Conservation (phyloP, 352 stramenopile genomes). For the Pythium pectinolyticum region DNA sequence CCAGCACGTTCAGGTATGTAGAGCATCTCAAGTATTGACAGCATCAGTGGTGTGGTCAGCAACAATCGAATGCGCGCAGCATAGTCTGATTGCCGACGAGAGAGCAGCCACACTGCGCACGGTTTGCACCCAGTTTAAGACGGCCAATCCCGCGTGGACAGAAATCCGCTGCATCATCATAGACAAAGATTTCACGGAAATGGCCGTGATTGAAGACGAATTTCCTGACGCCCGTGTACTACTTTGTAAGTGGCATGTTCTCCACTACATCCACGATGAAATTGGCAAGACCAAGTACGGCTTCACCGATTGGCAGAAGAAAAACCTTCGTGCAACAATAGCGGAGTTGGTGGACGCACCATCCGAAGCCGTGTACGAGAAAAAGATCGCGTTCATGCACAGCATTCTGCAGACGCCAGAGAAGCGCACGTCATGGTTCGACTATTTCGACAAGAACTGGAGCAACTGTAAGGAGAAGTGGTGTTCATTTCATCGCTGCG, state of each 20-base stretch:
- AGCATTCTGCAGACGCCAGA: neutral
- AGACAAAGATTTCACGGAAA: conserved; percentile 9
- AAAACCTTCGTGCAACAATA: neutral
- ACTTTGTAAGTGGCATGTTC: conserved; percentile 2
- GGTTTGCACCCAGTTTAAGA: neutral
- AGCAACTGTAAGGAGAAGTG: neutral
- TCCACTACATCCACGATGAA: neutral
- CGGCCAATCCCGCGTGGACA: neutral
- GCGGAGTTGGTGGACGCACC: neutral
- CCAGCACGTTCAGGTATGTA: neutral
- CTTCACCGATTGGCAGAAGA: conserved; percentile 4
- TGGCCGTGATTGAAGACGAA: neutral
- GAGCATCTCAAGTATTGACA: neutral
- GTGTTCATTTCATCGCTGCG: neutral
- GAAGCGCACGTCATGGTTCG: neutral
- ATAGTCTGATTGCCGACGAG: neutral
- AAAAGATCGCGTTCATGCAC: conserved; percentile 1
- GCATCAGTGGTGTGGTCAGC: too few relatives aligned
- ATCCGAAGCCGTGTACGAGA: neutral
- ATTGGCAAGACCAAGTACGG: conserved; percentile 4
- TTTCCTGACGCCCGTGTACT: neutral
- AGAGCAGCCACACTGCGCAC: neutral
- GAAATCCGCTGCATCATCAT: neutral
- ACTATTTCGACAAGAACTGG: conserved; percentile 4
- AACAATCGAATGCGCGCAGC: neutral